Conservation (phyloP, 306 rosid species). For the Castanea sativa region DNA sequence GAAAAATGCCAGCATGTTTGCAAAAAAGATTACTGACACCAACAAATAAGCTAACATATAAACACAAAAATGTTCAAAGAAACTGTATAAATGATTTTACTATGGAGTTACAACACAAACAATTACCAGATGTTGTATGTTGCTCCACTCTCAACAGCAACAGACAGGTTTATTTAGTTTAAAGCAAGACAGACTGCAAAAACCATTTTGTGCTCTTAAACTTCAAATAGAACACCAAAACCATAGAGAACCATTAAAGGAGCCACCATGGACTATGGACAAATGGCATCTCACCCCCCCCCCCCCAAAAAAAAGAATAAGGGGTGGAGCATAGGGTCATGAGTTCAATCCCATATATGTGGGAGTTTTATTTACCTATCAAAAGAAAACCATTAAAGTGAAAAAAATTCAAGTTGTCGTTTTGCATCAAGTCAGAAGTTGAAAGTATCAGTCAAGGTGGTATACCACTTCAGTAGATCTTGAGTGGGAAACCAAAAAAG, state of each 20-base stretch:
- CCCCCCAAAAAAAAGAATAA: neutral
- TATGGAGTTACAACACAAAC: constrained; percentile 1
- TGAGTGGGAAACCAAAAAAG: neutral
- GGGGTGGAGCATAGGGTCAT: neutral
- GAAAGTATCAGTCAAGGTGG: neutral
- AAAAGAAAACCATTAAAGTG: neutral
- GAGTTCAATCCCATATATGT: neutral
- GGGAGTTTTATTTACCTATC: neutral
- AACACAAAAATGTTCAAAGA: neutral
- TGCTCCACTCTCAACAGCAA: neutral
- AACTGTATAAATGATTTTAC: neutral
- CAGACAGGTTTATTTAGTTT: neutral
- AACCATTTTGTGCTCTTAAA: neutral
- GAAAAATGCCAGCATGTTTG: neutral
- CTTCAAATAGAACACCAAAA: neutral
- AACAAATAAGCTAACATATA: constrained; percentile 18
- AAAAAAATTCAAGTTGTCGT: no score
- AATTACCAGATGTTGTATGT: neutral
- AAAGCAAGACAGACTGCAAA: neutral
- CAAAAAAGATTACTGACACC: constrained; percentile 5
- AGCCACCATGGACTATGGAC: neutral
- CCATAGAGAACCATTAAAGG: neutral
- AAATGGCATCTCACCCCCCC: neutral
- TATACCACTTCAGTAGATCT: neutral
- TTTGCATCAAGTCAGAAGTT: neutral